Evolutionary conservation across 2,329 filamentous ascomycete species (phyloP), one percentile per base, ranked within the genome.

Genomic region (Diaporthe capsici): DNA sequence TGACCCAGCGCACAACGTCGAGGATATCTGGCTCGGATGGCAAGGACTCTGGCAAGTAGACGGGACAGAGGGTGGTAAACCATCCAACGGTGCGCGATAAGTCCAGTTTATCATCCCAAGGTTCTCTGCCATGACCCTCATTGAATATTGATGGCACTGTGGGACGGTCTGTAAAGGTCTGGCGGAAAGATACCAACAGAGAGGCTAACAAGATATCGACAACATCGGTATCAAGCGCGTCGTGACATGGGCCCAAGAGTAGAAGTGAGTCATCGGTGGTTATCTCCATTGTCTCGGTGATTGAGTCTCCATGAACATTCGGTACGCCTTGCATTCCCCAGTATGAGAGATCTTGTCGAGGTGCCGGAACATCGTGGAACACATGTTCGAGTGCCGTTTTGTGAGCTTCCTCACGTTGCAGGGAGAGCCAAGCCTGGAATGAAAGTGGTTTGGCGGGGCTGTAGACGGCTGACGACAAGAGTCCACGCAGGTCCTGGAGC

Each of bases 321-420:
- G 60, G 37, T 31, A 63, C n/a, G n/a, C 39, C 60, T 63, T 63
- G 37, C 60, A 63, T 63, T 7, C n/a, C 60, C 60, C 60, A 63
- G 9, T 44, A 63, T 44, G 37, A 63, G 60, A 44, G 60, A 44
- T 63, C 60, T 20, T 63, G 60, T n/a, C 1, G 60, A 22, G 60
- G 60, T 15, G 15, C 37, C 8, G 60, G 60, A 63, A 63, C n/a
- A 8, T 28, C 25, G 60, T 63, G 60, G 39, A 63, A 63, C 2
- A 44, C 60, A 44, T 31, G 37, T 20, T 63, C 60, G 39, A 20
- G 39, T 44, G 60, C n/a, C 13, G n/a, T 63, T 28, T 44, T 44
- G n/a, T 44, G 39, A 13, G 17, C 39, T 28, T 63, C 60, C 37
- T 63, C 60, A 12, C 25, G 60, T 13, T 63, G 60, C 39, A 63